Percentiles rank a stretch among this genome's conserved stretches.
Evolutionary conservation across 768 basidiomycete species (phyloP).

Genomic region (Termitomyces sp.): DNA sequence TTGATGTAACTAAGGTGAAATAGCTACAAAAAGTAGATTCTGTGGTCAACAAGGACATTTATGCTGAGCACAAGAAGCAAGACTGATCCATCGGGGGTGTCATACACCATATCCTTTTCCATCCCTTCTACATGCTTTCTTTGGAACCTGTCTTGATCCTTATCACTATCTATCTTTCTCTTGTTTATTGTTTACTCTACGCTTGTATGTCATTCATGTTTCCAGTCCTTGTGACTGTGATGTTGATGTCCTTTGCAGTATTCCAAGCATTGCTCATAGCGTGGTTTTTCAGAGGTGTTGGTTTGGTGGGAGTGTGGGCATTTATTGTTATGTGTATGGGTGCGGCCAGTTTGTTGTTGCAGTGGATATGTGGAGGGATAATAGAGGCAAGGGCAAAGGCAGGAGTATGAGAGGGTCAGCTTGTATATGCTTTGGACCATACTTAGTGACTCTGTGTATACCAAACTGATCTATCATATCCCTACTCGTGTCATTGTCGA

Average conservation of each 20-base stretch:
- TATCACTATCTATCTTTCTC: constrained; percentile 57
- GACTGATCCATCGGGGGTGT: too few relatives aligned
- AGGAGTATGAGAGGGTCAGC: too few relatives aligned
- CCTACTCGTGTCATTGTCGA: too few relatives aligned
- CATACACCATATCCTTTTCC: constrained; percentile 51
- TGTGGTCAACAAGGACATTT: constrained; percentile 37
- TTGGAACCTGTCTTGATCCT: constrained; percentile 62
- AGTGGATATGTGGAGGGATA: too few relatives aligned
- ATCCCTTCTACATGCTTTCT: constrained; percentile 60
- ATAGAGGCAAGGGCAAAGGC: too few relatives aligned
- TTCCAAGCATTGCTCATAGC: constrained; percentile 37
- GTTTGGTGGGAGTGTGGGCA: too few relatives aligned
- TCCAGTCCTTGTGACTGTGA: not conserved
- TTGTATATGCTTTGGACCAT: too few relatives aligned
- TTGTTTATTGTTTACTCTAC: constrained; percentile 61
- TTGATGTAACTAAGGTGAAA: constrained; percentile 28
- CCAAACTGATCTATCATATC: too few relatives aligned
- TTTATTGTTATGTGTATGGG: too few relatives aligned
- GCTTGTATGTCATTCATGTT: constrained; percentile 37
- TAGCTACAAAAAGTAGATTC: constrained; percentile 49
- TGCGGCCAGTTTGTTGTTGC: too few relatives aligned
- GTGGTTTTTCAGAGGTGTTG: too few relatives aligned
- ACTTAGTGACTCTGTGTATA: too few relatives aligned
- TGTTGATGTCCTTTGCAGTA: constrained; percentile 28
- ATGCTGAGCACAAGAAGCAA: constrained; percentile 34